Evolutionary conservation across 495 filamentous ascomycete genomes (phyloP).

Genomic region (Hypoxylon subgilvum): DNA sequence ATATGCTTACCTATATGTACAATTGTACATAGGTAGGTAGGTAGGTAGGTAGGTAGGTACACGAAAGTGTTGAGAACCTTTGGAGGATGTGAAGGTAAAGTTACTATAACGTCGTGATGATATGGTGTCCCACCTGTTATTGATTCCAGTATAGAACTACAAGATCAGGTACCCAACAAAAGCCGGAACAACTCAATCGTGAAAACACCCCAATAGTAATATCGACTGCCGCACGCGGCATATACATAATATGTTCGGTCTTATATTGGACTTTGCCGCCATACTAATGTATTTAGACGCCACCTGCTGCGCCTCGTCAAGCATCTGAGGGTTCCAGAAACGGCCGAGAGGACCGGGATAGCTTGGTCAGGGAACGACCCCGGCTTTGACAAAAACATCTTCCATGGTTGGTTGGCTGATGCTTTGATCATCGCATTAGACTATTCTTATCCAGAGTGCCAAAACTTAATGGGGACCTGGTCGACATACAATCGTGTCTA

Average conservation of each 20-base stretch:
- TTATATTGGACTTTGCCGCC: too few species aligned
- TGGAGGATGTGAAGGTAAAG: too few species aligned
- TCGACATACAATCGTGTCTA: slow-evolving; percentile 14
- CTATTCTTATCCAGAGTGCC: slow-evolving; percentile 27
- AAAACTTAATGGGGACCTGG: slow-evolving; percentile 2
- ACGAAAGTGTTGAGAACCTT: too few species aligned
- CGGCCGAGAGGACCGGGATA: slow-evolving; percentile 1
- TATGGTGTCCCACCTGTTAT: too few species aligned
- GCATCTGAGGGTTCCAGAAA: not conserved
- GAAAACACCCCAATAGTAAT: too few species aligned
- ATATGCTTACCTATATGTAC: too few species aligned
- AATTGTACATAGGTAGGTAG: too few species aligned
- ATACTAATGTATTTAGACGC: slow-evolving; percentile 16
- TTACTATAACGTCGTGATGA: too few species aligned
- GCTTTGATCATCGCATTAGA: slow-evolving; percentile 31
- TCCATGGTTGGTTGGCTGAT: slow-evolving; percentile 1
- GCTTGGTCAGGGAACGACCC: slow-evolving; percentile 13
- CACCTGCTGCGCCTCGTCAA: slow-evolving; percentile 21
- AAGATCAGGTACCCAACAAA: slow-evolving; percentile 1
- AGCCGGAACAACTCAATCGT: too few species aligned
- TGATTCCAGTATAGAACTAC: too few species aligned
- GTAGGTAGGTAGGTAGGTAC: too few species aligned
- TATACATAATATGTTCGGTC: not conserved
- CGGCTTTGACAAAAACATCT: not conserved
- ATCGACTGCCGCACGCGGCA: too few species aligned